Evolutionary conservation across 805 yeast species (phyloP), one percentile per base, ranked within the genome.

Genomic region (Cyberlindnera maritima): DNA sequence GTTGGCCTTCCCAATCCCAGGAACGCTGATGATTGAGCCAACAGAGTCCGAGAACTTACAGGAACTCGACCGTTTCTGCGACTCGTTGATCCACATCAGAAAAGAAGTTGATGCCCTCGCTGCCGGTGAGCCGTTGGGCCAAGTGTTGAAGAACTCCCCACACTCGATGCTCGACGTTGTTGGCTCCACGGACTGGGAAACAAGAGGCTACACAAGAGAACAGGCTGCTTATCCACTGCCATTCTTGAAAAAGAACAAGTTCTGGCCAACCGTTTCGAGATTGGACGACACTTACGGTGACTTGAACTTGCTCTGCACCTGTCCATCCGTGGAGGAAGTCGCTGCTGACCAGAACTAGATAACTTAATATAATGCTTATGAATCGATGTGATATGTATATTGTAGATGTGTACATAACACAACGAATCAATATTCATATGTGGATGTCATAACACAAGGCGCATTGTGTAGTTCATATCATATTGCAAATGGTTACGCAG

Each of bases 1-100:
- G 21, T 83, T 94, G 88, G 94, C 98, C 2, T 94, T 94, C 88
- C 99, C 99, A 10, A 96, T 94, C 43, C 92, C 97, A 5, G 96
- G 96, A 52, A 94, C 99, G 2, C 76, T 94, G 58, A 94, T 94
- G 99, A 81, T 94, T 53, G 99, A 94, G 71, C 99, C 99, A 49
- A 94, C 99, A 3, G 99, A 94, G 70, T 84, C 94, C 17, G 99
- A 94, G 70, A 81, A 89, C 62, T 69, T 85, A 60, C 87, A 76
- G 46, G 99, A 94, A 70, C 74, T 94, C 52, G 92, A 94, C 68
- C 78, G 97, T 61, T 92, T 94, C 68, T 83, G 90, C 46, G 90
- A 89, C 54, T 80, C 98, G 2, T 76, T 94, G 75, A 80, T 94
- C 50, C 67, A 88, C 4, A 94, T 94, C 52, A 82, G 91, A 62